Conservation (phyloP, 2,329 filamentous ascomycete genomes). For the Pseudocercospora vitis region DNA sequence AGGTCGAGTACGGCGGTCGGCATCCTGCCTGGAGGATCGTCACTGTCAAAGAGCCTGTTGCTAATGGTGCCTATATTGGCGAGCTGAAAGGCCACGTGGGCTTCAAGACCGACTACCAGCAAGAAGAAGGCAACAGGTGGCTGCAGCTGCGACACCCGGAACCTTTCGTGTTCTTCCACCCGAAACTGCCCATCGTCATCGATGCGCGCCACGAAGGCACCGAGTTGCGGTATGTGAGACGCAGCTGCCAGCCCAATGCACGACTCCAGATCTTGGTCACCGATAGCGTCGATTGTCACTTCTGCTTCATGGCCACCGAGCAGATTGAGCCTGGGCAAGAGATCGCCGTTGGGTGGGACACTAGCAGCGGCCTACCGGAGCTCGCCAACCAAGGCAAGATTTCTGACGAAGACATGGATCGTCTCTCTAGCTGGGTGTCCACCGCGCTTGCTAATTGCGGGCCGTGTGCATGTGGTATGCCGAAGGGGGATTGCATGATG, state of each 20-base stretch:
- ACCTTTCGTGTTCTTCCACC: conserved; percentile 67
- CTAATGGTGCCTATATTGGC: conserved; percentile 57
- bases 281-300: conserved; percentile 76
- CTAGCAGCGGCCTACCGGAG: conserved; percentile 39
- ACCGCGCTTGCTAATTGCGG: conserved; percentile 74
- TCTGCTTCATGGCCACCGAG: conserved; percentile 85
- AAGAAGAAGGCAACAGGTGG: conserved; percentile 50
- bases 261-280: conserved; percentile 82
- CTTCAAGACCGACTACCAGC: conserved; percentile 49
- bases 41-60: conserved; percentile 54
- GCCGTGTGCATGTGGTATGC: conserved; percentile 69
- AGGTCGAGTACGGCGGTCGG: conserved; percentile 52
- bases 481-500: conserved; percentile 39
- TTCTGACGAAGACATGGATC: conserved; percentile 29
- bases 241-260: conserved; percentile 91
- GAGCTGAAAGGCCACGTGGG: conserved; percentile 67
- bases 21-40: conserved; percentile 71
- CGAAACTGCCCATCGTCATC: conserved; percentile 84
- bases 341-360: conserved; percentile 63
- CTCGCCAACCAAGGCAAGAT: conserved; percentile 22
- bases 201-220: conserved; percentile 88
- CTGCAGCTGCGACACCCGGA: conserved; percentile 50
- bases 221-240: conserved; percentile 79
- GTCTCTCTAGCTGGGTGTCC: conserved; percentile 63
- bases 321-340: conserved; percentile 72